These are phyloP conservation scores for Pholiota adiposa DNA, from an alignment of 1,284 basidiomycete species.

Conservation along the genomic window DNA sequence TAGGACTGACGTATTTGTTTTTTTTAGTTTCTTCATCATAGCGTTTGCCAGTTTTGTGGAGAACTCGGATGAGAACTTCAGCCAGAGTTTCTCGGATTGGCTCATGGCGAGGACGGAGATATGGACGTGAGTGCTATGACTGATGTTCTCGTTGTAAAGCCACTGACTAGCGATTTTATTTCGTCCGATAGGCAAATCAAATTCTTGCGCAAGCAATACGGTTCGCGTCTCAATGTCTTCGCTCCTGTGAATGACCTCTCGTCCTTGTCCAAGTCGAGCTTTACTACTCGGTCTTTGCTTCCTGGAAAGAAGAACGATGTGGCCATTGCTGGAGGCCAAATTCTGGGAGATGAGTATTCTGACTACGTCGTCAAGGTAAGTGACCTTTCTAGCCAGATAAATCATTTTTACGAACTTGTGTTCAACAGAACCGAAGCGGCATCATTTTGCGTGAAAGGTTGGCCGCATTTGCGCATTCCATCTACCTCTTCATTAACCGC, in stretches of 20 bases:
- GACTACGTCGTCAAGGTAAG: slow-evolving; percentile 92
- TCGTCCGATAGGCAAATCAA: slow-evolving; percentile 88
- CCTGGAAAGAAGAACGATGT: slow-evolving; percentile 76
- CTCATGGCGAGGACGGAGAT: slow-evolving; percentile 89
- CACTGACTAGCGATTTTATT: too few species aligned
- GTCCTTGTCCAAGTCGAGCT: slow-evolving; percentile 68
- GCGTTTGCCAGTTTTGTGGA: slow-evolving; percentile 94
- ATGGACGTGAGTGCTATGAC: slow-evolving; percentile 91
- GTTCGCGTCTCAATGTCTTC: slow-evolving; percentile 85
- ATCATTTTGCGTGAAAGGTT: slow-evolving; percentile 90
- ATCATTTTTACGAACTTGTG: not conserved
- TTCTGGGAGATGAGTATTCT: slow-evolving; percentile 93
- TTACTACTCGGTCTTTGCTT: slow-evolving; percentile 56
- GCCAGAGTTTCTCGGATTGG: slow-evolving; percentile 86
- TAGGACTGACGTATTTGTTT: not conserved
- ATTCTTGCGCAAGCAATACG: slow-evolving; percentile 79
- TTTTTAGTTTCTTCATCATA: slow-evolving; percentile 88
- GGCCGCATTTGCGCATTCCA: slow-evolving; percentile 27
- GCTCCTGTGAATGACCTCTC: slow-evolving; percentile 89
- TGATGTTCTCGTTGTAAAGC: too few species aligned
- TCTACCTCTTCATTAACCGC: not conserved
- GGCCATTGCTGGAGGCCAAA: slow-evolving; percentile 81
- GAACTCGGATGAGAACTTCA: slow-evolving; percentile 62
- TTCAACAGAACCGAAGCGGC: slow-evolving; percentile 79
- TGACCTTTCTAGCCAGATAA: slow-evolving; percentile 32